Evolutionary conservation across 805 yeast genomes (phyloP), one percentile per base, ranked within the genome.

Genomic region (Jamesozyma lodderae): DNA sequence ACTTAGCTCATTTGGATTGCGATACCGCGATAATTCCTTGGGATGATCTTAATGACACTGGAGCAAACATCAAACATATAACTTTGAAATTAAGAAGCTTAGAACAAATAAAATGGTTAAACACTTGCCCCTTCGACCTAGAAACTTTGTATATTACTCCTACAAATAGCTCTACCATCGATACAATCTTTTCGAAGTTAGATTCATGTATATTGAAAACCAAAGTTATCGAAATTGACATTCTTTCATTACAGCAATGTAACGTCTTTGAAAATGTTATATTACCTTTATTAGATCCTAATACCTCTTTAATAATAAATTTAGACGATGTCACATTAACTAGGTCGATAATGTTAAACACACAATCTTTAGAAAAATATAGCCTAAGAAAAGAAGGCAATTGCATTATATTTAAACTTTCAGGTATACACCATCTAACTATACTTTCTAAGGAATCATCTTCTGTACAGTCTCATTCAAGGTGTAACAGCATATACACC

Each of bases 101-200:
- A 17, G 43, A 47, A 20, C 58, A 54, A 31, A 27, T 49, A 5
- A 15, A 35, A 21, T 51, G 57, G 57, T 34, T 53, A n/a, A 33
- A 29, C 19, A 31, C 41, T 5, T 49, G 47, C 15, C 57, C 53
- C 3, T 43, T 30, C 26, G 9, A 37, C 5, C 20, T 48, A 2
- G 21, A 44, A 7, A 25, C 8, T 11, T 20, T 48, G 14, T 14
- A 42, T 11, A 21, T 44, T 11, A 22, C 14, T 0, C 18, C 40
- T 5, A 22, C 35, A 3, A 33, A 26, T n/a, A 39, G 18, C 23
- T 14, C 28, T 23, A 26, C 27, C 5, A n/a, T 25, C 6, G 30
- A 30, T 10, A 24, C 19, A 28, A 16, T 26, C 1, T 21, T 30
- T 19, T 16, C 23, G 2, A 27, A 29, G 11, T 20, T 27, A 1